Conservation (phyloP, 129 eudicot species). For the Escallonia herrerae region DNA sequence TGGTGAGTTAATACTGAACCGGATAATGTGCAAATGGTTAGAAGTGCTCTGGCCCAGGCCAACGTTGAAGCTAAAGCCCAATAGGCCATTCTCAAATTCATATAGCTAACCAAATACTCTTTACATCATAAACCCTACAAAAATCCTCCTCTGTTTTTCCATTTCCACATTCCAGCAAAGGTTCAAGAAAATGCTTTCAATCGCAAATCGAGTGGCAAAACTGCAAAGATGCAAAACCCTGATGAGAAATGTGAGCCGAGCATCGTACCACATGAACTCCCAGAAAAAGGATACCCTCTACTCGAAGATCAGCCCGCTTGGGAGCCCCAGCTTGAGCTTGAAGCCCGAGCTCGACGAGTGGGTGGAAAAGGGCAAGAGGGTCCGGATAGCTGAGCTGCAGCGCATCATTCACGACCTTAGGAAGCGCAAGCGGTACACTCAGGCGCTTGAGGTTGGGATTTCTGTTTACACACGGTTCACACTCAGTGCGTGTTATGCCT, state of each 20-base stretch:
- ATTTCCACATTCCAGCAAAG: no score
- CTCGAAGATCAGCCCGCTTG: slow-evolving; percentile 70
- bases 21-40: no score
- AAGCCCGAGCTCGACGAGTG: slow-evolving; percentile 67
- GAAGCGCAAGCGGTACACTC: slow-evolving; percentile 60
- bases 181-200: neutral
- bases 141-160: no score
- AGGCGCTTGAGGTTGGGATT: slow-evolving; percentile 62
- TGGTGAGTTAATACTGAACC: no score
- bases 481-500: neutral
- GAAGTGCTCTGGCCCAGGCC: no score
- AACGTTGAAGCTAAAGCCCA: no score
- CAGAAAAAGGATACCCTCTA: slow-evolving; percentile 42
- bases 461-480: neutral
- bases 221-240: slow-evolving; percentile 28
- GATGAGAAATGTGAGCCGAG: slow-evolving; percentile 17
- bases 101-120: no score
- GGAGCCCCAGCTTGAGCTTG: slow-evolving; percentile 50
- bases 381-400: slow-evolving; percentile 50
- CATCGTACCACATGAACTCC: slow-evolving; percentile 22
- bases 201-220: slow-evolving; percentile 14
- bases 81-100: no score
- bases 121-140: no score
- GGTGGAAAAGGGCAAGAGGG: slow-evolving; percentile 43
- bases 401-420: slow-evolving; percentile 72